Conservation (phyloP, 2,329 filamentous ascomycete species). For the Didymella segeticola region DNA sequence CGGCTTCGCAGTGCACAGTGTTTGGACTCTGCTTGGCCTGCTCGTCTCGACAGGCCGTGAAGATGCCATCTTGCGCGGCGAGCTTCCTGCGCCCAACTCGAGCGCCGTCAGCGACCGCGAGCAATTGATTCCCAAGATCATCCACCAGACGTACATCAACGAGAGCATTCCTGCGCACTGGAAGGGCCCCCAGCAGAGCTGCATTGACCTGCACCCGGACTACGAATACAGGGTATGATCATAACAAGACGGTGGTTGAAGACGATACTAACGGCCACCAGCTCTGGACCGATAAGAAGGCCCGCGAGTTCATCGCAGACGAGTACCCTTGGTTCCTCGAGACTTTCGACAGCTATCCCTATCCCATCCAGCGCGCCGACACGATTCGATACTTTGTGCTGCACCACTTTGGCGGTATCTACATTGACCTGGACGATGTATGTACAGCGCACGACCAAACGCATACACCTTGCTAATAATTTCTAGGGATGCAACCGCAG, state of each 20-base stretch:
- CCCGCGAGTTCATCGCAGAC: slow-evolving; percentile 72
- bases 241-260: not conserved
- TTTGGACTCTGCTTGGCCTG: slow-evolving; percentile 74
- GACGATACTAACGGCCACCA: slow-evolving; percentile 43
- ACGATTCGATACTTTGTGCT: slow-evolving; percentile 82
- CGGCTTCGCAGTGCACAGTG: slow-evolving; percentile 68
- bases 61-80: slow-evolving; percentile 70
- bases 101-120: slow-evolving; percentile 62
- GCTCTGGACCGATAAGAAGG: slow-evolving; percentile 78
- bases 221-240: slow-evolving; percentile 72
- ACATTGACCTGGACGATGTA: slow-evolving; percentile 79
- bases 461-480: slow-evolving; percentile 8
- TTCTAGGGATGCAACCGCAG: slow-evolving; percentile 69
- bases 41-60: slow-evolving; percentile 71
- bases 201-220: slow-evolving; percentile 70
- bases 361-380: slow-evolving; percentile 79
- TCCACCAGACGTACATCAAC: slow-evolving; percentile 79
- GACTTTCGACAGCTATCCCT: slow-evolving; percentile 76
- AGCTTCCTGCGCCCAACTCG: slow-evolving; percentile 70
- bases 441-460: slow-evolving; percentile 27
- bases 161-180: slow-evolving; percentile 71
- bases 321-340: slow-evolving; percentile 78
- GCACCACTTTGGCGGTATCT: slow-evolving; percentile 78
- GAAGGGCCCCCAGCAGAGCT: slow-evolving; percentile 69
- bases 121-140: slow-evolving; percentile 76